Evolutionary conservation across 1,284 basidiomycete species (phyloP).

Genomic region (Melampsora allii-populina): DNA sequence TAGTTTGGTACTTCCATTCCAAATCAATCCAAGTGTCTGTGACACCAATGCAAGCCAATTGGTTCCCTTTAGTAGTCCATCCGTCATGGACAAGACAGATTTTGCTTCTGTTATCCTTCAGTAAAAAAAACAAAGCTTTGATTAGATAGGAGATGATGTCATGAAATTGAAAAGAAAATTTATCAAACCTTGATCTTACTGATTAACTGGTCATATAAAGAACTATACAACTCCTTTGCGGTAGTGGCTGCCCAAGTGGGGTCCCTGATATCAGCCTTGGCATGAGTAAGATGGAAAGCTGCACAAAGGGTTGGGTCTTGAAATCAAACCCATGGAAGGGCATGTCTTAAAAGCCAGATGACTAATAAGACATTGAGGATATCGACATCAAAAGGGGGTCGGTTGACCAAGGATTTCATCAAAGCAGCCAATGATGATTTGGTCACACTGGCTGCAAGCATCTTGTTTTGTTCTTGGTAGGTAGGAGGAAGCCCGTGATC

Average conservation of each 20-base stretch:
- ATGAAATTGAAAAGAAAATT: too few relatives aligned
- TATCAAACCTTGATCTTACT: too few relatives aligned
- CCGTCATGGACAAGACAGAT: constrained; percentile 8
- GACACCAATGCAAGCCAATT: neutral
- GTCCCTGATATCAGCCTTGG: neutral
- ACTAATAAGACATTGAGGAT: neutral
- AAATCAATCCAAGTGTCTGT: neutral
- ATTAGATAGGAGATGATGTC: too few relatives aligned
- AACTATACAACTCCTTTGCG: too few relatives aligned
- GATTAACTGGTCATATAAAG: too few relatives aligned
- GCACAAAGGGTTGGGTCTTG: neutral
- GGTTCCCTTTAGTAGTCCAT: constrained; percentile 19
- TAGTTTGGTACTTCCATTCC: constrained; percentile 2
- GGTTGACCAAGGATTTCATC: too few relatives aligned
- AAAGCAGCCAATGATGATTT: too few relatives aligned
- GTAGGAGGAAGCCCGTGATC: too few relatives aligned
- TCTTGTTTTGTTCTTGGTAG: too few relatives aligned
- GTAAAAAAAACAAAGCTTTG: neutral
- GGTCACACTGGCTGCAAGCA: too few relatives aligned
- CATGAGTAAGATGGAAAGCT: neutral
- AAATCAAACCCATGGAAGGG: constrained; percentile 3
- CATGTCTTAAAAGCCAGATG: constrained; percentile 6
- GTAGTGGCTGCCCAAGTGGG: neutral
- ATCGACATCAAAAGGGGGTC: neutral
- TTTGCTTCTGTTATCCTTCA: neutral